These are phyloP conservation scores for Endocalyx cinctus DNA, from an alignment of 2,329 filamentous ascomycete genomes.

Conservation along the genomic window DNA sequence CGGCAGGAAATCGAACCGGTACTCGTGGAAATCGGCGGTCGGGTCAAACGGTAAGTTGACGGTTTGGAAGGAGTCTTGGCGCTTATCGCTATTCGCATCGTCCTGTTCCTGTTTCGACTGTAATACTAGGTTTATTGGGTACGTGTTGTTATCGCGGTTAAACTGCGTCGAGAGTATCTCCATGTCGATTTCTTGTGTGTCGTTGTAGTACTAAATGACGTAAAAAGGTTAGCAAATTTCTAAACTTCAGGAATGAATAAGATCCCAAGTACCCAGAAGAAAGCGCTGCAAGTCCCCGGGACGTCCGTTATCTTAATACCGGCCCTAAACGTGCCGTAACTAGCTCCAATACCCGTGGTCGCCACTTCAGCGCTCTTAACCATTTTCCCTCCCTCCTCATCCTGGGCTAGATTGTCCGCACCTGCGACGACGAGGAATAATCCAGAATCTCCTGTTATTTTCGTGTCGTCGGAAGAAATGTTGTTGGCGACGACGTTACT, in stretches of 20 bases:
- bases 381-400: constrained; percentile 41
- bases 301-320: constrained; percentile 59
- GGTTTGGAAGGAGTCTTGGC: constrained; percentile 43
- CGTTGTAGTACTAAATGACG: constrained; percentile 78
- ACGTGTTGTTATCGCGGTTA: constrained; percentile 42
- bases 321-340: constrained; percentile 66
- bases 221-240: too few species aligned
- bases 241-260: too few species aligned
- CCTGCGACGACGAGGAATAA: constrained; percentile 53
- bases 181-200: constrained; percentile 77
- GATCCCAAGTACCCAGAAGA: constrained; percentile 71
- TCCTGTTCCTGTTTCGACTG: constrained; percentile 52
- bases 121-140: constrained; percentile 68
- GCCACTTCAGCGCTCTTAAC: constrained; percentile 63
- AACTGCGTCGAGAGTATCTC: constrained; percentile 71
- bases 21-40: constrained; percentile 65
- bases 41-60: constrained; percentile 63
- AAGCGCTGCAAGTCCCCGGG: constrained; percentile 68
- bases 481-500: constrained; percentile 54
- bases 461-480: too few species aligned
- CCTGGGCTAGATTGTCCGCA: too few species aligned
- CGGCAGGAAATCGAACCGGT: constrained; percentile 70
- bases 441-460: constrained; percentile 46
- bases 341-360: constrained; percentile 54
- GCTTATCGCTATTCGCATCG: too few species aligned